Conservation (phyloP, 768 basidiomycete species). For the Tulasnella sp. region DNA sequence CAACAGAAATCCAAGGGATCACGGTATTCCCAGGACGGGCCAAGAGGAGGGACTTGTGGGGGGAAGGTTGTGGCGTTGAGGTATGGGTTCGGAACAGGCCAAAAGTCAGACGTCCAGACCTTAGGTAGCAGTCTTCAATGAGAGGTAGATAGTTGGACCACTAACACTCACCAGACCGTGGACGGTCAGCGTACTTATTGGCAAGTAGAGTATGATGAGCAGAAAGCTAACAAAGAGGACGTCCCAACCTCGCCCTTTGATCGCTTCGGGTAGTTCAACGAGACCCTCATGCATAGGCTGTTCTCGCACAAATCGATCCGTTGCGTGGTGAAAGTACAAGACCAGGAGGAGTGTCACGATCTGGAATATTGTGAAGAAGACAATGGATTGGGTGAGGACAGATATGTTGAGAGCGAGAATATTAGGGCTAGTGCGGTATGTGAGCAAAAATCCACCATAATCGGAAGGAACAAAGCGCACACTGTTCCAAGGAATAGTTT, state of each 20-base stretch:
- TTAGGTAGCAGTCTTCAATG: background rate
- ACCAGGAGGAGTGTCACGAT: slow-evolving; percentile 40
- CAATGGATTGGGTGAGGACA: slow-evolving; percentile 43
- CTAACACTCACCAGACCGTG: slow-evolving; percentile 41
- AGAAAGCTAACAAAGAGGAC: slow-evolving; percentile 52
- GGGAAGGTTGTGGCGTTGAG: slow-evolving; percentile 41
- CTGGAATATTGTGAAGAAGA: slow-evolving; percentile 50
- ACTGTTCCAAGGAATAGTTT: slow-evolving; percentile 54
- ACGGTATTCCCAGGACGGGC: slow-evolving; percentile 43
- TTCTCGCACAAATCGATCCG: slow-evolving; percentile 31
- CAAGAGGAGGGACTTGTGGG: slow-evolving; percentile 40
- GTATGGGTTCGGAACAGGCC: slow-evolving; percentile 60
- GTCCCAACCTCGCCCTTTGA: slow-evolving; percentile 36
- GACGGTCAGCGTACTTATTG: slow-evolving; percentile 63
- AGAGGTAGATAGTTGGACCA: background rate
- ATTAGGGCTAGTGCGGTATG: slow-evolving; percentile 41
- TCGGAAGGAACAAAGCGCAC: slow-evolving; percentile 30
- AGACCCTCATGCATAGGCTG: slow-evolving; percentile 20
- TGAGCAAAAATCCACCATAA: slow-evolving; percentile 8
- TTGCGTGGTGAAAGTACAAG: slow-evolving; percentile 45
- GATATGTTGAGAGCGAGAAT: slow-evolving; percentile 63
- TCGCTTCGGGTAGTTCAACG: slow-evolving; percentile 42
- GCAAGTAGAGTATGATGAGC: slow-evolving; percentile 58
- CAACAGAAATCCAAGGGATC: slow-evolving; percentile 63
- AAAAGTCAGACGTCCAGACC: slow-evolving; percentile 64